Conservation (phyloP, 441 rosid species). For the Erodium moschatum region DNA sequence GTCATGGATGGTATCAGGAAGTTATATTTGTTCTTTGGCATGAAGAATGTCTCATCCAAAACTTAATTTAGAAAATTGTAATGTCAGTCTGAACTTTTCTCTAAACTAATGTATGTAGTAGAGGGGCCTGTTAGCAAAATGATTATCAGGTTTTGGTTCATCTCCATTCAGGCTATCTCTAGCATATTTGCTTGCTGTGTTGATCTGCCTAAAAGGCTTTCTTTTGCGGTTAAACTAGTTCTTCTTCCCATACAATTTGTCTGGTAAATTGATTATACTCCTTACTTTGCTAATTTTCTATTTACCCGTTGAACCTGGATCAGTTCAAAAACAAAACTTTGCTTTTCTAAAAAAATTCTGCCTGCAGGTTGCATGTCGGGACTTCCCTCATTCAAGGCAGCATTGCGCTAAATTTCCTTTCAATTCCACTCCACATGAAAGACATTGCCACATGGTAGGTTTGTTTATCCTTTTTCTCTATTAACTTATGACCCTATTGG, state of each 20-base stretch:
- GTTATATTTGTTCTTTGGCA: too few species aligned
- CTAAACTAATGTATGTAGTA: too few species aligned
- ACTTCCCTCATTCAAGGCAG: slow-evolving; percentile 81
- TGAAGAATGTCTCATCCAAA: too few species aligned
- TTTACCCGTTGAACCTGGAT: background rate
- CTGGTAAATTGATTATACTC: background rate
- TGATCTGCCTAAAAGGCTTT: background rate
- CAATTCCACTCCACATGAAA: slow-evolving; percentile 47
- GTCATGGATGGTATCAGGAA: too few species aligned
- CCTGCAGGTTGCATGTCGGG: slow-evolving; percentile 85
- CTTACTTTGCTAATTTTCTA: background rate
- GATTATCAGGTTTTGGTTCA: too few species aligned
- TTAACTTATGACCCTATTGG: background rate
- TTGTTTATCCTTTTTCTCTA: background rate
- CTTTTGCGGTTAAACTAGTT: too few species aligned
- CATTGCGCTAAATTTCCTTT: slow-evolving; percentile 59
- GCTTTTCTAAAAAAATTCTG: slow-evolving; percentile 15
- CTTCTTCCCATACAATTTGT: too few species aligned
- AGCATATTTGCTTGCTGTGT: background rate
- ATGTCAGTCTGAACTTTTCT: too few species aligned
- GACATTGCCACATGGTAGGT: slow-evolving; percentile 57
- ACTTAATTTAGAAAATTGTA: too few species aligned
- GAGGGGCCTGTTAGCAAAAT: too few species aligned
- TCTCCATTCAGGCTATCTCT: too few species aligned
- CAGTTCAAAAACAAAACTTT: background rate